Conservation (phyloP, 768 basidiomycete species). For the Lactarius sanguifluus region DNA sequence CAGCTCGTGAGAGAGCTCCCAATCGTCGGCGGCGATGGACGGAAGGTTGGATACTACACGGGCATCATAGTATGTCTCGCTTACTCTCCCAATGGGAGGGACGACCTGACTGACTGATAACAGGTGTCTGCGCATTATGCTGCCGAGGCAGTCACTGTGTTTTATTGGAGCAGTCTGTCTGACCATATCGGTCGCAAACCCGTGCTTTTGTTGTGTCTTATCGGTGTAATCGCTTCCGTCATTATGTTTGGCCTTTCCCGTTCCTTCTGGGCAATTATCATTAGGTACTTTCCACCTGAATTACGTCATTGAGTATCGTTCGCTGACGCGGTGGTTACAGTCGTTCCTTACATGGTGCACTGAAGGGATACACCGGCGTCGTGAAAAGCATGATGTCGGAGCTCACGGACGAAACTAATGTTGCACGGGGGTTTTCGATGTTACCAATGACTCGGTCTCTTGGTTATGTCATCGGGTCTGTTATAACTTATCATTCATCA, state of each 20-base stretch:
- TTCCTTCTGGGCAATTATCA: not conserved
- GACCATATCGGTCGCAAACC: not conserved
- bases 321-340: not conserved
- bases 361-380: not conserved
- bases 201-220: not conserved
- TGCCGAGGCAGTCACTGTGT: not conserved
- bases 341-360: not conserved
- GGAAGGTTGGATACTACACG: not conserved
- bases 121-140: not conserved
- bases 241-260: not conserved
- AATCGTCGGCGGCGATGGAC: not conserved
- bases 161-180: not conserved
- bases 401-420: not conserved
- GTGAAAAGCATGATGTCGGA: not conserved
- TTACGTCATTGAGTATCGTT: not conserved
- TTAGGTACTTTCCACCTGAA: not conserved
- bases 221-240: not conserved
- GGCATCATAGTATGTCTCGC: not conserved
- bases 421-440: not conserved
- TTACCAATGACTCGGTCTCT: not conserved
- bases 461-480: conserved; percentile 20
- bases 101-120: not conserved
- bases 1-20: not conserved
- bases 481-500: not conserved
- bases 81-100: not conserved